A percentile compares a stretch with the other conserved stretches of the same genome.
Evolutionary conservation across 352 stramenopile genomes (phyloP).

Genomic region (Phytophthora macrochlamydospora): DNA sequence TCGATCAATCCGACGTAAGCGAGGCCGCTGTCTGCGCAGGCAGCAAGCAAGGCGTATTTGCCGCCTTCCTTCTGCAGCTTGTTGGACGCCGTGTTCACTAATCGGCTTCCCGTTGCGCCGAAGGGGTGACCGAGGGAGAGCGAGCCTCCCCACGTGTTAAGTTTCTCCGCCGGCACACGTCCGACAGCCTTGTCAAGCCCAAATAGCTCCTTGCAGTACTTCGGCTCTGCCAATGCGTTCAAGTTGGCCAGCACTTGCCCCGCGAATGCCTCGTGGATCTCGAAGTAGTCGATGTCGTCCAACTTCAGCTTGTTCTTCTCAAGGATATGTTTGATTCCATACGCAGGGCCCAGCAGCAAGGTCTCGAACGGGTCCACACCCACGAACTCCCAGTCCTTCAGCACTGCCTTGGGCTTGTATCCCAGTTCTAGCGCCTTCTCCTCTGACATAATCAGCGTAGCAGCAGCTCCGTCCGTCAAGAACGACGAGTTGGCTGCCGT

Average conservation of each 20-base stretch:
- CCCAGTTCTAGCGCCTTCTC: constrained; percentile 95
- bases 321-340: constrained; percentile 90
- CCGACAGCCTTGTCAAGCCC: constrained; percentile 90
- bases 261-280: constrained; percentile 99
- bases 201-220: constrained; percentile 96
- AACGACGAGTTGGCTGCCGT: constrained; percentile 98
- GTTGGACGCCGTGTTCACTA: constrained; percentile 98
- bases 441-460: constrained; percentile 97
- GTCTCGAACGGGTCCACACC: constrained; percentile 97
- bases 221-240: constrained; percentile 93
- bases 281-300: constrained; percentile 98
- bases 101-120: constrained; percentile 94
- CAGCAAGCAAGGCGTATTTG: constrained; percentile 96
- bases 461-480: constrained; percentile 96
- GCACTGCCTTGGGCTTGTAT: constrained; percentile 94
- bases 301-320: constrained; percentile 86
- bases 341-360: constrained; percentile 95
- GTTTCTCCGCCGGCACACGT: constrained; percentile 92
- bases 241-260: constrained; percentile 98
- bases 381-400: constrained; percentile 97
- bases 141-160: constrained; percentile 98
- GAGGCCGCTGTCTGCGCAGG: constrained; percentile 97
- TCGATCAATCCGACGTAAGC: constrained; percentile 97
- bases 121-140: constrained; percentile 98
- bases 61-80: constrained; percentile 95